Percentiles rank a stretch among this genome's conserved stretches.
Conservation (phyloP, 495 filamentous ascomycete genomes). For the Gamarada debralockiae region DNA sequence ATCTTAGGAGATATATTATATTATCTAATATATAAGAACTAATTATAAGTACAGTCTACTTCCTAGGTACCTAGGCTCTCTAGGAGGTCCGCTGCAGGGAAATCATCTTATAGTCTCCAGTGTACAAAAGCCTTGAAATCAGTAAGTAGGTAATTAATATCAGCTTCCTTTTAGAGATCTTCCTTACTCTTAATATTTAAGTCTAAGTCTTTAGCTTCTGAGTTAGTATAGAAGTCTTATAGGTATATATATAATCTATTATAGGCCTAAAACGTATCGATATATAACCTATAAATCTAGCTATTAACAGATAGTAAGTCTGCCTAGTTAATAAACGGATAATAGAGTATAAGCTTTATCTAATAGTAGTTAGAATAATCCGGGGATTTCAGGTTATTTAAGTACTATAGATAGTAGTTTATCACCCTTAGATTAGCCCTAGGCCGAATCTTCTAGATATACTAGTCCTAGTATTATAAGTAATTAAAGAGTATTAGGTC, state of each 20-base stretch:
- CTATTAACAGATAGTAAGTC: not conserved
- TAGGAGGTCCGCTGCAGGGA: too few relatives aligned
- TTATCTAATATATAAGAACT: too few relatives aligned
- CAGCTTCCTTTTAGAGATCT: not conserved
- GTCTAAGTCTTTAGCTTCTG: not conserved
- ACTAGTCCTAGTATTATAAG: not conserved
- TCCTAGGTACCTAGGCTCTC: too few relatives aligned
- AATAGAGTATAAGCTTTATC: not conserved
- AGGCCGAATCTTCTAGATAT: not conserved
- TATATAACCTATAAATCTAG: not conserved
- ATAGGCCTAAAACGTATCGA: not conserved
- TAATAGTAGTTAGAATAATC: not conserved
- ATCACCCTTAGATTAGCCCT: not conserved
- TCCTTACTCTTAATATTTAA: not conserved
- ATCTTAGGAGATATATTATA: not conserved
- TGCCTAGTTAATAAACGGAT: not conserved
- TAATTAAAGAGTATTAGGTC: not conserved
- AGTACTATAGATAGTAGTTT: not conserved
- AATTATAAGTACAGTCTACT: too few relatives aligned
- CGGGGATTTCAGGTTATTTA: not conserved
- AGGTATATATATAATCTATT: not conserved
- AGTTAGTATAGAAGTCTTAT: not conserved
- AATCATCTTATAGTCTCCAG: too few relatives aligned
- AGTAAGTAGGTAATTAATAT: not conserved
- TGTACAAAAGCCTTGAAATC: not conserved